Conservation (phyloP, 192 early-diverging fungal species). For the Funneliformis geosporum region DNA sequence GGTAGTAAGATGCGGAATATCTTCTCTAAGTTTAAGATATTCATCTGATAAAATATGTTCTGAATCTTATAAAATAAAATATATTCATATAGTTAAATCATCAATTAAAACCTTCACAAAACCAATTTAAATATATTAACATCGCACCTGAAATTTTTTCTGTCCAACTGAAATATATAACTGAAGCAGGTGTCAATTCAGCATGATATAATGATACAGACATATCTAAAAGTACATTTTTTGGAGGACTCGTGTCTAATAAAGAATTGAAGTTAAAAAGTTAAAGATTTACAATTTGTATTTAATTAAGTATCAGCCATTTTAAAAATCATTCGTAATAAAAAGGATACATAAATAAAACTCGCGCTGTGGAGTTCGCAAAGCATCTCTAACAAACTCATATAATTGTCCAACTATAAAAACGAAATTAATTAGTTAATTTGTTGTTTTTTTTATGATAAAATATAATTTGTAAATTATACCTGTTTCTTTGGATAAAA, state of each 20-base stretch:
- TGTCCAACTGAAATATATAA: slow-evolving; percentile 54
- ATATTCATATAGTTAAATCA: not conserved
- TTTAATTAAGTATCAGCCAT: not conserved
- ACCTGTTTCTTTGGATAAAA: slow-evolving; percentile 66
- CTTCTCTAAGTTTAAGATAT: slow-evolving; percentile 4
- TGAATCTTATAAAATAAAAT: not conserved
- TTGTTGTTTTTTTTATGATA: not conserved
- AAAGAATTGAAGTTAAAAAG: not conserved
- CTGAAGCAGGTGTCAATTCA: slow-evolving; percentile 55
- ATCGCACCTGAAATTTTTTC: slow-evolving; percentile 24
- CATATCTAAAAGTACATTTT: slow-evolving; percentile 51
- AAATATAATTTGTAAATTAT: slow-evolving; percentile 27
- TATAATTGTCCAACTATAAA: slow-evolving; percentile 40
- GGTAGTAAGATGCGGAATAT: not conserved
- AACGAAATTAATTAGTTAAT: not conserved
- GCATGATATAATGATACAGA: slow-evolving; percentile 50
- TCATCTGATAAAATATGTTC: slow-evolving; percentile 1
- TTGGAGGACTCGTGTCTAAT: slow-evolving; percentile 50
- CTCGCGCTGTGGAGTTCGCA: slow-evolving; percentile 40
- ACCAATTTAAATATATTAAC: not conserved
- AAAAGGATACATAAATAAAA: slow-evolving; percentile 40
- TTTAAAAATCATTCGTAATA: not conserved
- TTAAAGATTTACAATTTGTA: not conserved
- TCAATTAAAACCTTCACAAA: not conserved
- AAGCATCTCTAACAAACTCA: slow-evolving; percentile 36